Base-by-base conservation (phyloP, 805 yeast species). In the Wickerhamomyces ciferrii region DNA sequence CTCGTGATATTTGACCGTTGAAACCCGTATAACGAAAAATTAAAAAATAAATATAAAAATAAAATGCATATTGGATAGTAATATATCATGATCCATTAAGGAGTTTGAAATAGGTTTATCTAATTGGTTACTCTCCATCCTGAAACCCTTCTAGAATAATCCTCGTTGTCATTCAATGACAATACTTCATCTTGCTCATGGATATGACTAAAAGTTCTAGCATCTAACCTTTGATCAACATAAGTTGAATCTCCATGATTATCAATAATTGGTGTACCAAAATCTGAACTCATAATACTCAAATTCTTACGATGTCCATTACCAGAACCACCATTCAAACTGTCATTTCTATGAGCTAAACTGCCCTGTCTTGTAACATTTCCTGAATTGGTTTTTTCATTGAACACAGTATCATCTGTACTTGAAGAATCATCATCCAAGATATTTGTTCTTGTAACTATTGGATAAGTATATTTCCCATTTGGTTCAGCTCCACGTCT, bases 111-210 rank as follows among this genome's bases (percentile, higher is more conserved):
- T 27, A 17, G 34, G n/a, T n/a, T 4, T 5, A 19, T 10, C 18
- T 15, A 35, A 13, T 75, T 75, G 17, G 69, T 62, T 11, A 76
- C 73, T 46, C 69, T 59, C 38, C 38, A 35, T 4, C 5, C 38
- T 38, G 75, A 58, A n/a, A 75, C 76, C 51, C 69, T 69, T 48
- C 81, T 62, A 15, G 74, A 66, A 53, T 76, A 76, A 52, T 76
- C 81, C 20, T 68, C 60, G 47, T 75, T 72, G 55, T 76, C 81
- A n/a, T 68, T 70, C 38, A 76, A 54, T 19, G 76, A 69, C 27
- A 59, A 45, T 43, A 46, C 43, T 59, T 58, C 48, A 49, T 54
- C 50, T 27, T 52, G 54, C 56, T 60, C 56, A 61, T 53, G 27
- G 53, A 56, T 47, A 19, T 43, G 39, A 46, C 48, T 4, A 66